Conservation (phyloP, 768 basidiomycete species). For the Rhizopogon sp. region DNA sequence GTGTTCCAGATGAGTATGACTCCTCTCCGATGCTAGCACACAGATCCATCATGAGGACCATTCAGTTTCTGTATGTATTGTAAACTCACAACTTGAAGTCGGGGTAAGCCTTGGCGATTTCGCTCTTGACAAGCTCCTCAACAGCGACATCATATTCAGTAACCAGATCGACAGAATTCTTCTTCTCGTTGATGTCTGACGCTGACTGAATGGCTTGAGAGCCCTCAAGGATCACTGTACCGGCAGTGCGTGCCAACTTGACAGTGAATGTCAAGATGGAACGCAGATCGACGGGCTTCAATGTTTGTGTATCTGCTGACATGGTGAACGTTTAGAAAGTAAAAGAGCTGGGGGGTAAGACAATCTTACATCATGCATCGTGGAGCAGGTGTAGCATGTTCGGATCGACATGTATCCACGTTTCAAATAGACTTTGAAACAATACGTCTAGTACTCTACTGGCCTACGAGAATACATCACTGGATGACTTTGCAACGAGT, state of each 20-base stretch:
- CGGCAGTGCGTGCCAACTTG: conserved; percentile 69
- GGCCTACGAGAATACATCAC: too few species aligned
- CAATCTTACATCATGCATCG: too few species aligned
- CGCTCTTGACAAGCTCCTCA: conserved; percentile 74
- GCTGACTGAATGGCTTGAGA: conserved; percentile 66
- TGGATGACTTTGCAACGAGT: too few species aligned
- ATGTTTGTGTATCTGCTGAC: conserved; percentile 15
- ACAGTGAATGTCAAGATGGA: conserved; percentile 64
- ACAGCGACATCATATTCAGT: conserved; percentile 93
- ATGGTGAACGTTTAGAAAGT: conserved; percentile 14
- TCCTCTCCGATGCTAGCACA: conserved; percentile 84
- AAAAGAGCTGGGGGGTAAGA: too few species aligned
- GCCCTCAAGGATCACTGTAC: conserved; percentile 71
- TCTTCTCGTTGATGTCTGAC: conserved; percentile 72
- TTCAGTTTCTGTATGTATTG: not conserved
- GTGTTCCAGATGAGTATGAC: conserved; percentile 74
- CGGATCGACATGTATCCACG: too few species aligned
- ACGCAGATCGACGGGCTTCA: conserved; percentile 44
- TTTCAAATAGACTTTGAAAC: too few species aligned
- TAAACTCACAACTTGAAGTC: conserved; percentile 73
- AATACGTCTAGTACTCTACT: too few species aligned
- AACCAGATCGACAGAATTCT: conserved; percentile 91
- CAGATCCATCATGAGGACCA: not conserved
- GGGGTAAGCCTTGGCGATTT: conserved; percentile 65
- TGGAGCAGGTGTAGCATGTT: too few species aligned